Base-by-base conservation (phyloP, 495 filamentous ascomycete species). In the Lasiosphaeriaceae sp. region DNA sequence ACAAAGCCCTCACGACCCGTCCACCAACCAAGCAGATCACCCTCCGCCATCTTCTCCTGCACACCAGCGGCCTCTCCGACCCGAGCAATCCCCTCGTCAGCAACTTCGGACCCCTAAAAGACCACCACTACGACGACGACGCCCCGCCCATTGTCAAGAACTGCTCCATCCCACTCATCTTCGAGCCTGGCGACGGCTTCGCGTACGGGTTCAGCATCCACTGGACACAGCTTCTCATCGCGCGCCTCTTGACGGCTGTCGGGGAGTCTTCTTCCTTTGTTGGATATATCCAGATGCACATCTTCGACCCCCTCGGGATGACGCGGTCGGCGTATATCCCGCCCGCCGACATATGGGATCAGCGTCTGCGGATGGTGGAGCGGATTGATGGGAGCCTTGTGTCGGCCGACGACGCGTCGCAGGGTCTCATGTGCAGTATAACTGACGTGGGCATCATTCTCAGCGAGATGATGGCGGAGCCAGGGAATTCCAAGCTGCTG, bases 151-250 rank as follows among this genome's bases (percentile, higher is more conserved):
- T 57, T 22, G 41, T 57, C 11, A 46, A 47, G 34, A 29, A 34
- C 39, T 52, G 46, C 16, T 51, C 48, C 6, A n/a, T 52, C 3
- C 64, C 64, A 12, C 55, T 69, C 2, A 23, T 63, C 8, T 64
- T 63, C 49, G 61, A 64, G 39, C 66, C 62, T 1, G 66, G 66
- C 1, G 64, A 65, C 46, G 66, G 64, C 34, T 69, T 62, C 56
- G 57, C 52, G n/a, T 65, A 69, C 34, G 57, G 64, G 11, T 47
- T 46, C 8, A 58, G 61, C 20, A 52, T 62, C 34, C 64, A 66
- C 50, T 57, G 60, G 48, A 61, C 58, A 1, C 61, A 65, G 11
- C 56, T 59, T 0, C 47, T 67, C 8, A 55, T 69, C 20, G 62
- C 54, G 11, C 50, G 56, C 17, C 26, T 64, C 6, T n/a, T n/a